Conservation (phyloP, 2,329 filamentous ascomycete genomes). For the Epicoccum sorghinum region DNA sequence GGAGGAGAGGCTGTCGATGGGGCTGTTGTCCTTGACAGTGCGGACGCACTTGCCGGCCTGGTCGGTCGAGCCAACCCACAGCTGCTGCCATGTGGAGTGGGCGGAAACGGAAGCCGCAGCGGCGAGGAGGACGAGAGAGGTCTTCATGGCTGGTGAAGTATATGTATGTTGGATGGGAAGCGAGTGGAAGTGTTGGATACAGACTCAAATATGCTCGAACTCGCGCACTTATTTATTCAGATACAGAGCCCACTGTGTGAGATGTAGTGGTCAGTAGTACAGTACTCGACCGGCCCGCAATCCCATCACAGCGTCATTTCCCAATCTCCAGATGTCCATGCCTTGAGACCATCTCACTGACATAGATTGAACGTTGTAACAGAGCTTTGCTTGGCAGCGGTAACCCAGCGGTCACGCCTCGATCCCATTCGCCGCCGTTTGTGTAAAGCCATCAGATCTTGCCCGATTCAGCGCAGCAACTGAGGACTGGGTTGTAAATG, state of each 20-base stretch:
- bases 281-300: conserved; percentile 7
- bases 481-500: conserved; percentile 16
- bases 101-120: conserved; percentile 43
- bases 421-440: conserved; percentile 21
- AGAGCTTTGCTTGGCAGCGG: conserved; percentile 26
- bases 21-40: conserved; percentile 45
- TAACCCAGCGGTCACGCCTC: conserved; percentile 17
- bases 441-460: conserved; percentile 24
- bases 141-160: conserved; percentile 32
- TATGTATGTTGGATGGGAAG: too few species aligned
- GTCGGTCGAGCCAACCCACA: conserved; percentile 46
- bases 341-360: conserved; percentile 22
- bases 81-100: conserved; percentile 48
- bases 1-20: conserved; percentile 37
- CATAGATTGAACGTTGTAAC: conserved; percentile 27
- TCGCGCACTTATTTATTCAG: conserved; percentile 13
- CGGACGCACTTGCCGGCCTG: conserved; percentile 38
- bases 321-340: conserved; percentile 10
- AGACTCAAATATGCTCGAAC: conserved; percentile 16
- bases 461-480: conserved; percentile 23
- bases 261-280: not conserved
- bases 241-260: not conserved
- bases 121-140: conserved; percentile 39
- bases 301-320: conserved; percentile 11
- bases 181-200: not conserved